phyloP scores from a whole-genome alignment of 2,329 filamentous ascomycete species.

The Botrytis squamosa region DNA sequence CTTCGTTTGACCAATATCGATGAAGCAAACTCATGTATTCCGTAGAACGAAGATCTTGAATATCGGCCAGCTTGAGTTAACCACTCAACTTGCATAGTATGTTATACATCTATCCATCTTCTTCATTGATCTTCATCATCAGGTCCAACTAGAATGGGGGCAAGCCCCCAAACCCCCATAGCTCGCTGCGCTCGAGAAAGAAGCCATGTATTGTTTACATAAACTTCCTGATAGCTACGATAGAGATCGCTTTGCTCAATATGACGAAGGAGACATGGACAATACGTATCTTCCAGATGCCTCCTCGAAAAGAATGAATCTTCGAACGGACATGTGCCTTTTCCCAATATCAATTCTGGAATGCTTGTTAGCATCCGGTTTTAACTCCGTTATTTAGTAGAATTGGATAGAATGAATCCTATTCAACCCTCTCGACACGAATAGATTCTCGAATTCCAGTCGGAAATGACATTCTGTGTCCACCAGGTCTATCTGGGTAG shows the following conservation, averaged over 20 bases:
- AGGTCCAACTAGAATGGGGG: background rate
- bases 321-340: background rate
- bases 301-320: background rate
- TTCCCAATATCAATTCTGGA: background rate
- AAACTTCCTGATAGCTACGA: background rate
- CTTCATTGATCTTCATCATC: background rate
- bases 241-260: background rate
- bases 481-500: background rate
- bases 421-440: background rate
- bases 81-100: background rate
- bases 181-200: conserved; percentile 1
- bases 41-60: background rate
- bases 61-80: background rate
- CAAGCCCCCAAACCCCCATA: background rate
- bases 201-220: background rate
- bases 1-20: background rate
- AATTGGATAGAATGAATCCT: background rate
- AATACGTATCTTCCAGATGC: background rate
- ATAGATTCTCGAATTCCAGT: background rate
- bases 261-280: background rate
- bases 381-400: background rate
- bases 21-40: background rate
- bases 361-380: background rate
- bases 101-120: background rate
- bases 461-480: background rate